A percentile compares a stretch with the other conserved stretches of the same genome.
phyloP scores from a whole-genome alignment of 2,329 filamentous ascomycete species.

The Aspergillus latus region DNA sequence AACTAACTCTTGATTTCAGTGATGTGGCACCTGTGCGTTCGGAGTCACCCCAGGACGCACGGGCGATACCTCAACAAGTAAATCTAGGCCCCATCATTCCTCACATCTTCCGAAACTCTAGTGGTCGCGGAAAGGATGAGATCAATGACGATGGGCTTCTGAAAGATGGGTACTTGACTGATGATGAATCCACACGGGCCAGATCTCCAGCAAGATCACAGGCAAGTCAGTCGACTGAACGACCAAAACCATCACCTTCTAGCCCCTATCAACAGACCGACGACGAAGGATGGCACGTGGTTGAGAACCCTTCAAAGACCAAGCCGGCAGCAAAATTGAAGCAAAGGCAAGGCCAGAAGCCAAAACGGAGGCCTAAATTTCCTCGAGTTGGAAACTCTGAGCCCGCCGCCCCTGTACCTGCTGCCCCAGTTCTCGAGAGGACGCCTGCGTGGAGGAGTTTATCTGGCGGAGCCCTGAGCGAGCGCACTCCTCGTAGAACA shows the following conservation, averaged over 20 bases:
- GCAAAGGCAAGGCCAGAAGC: constrained; percentile 3
- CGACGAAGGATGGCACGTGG: constrained; percentile 36
- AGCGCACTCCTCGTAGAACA: constrained; percentile 29
- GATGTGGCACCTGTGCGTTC: constrained; percentile 30
- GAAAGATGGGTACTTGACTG: constrained; percentile 26
- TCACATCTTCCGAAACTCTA: constrained; percentile 32
- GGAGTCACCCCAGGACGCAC: constrained; percentile 38
- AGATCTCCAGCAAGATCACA: constrained; percentile 33
- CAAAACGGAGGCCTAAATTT: constrained; percentile 19
- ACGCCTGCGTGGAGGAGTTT: constrained; percentile 33
- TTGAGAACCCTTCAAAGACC: constrained; percentile 24
- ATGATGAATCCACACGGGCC: constrained; percentile 30
- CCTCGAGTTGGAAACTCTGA: constrained; percentile 23
- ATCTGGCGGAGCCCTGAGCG: constrained; percentile 21
- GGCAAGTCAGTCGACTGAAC: constrained; percentile 32
- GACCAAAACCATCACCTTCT: constrained; percentile 23
- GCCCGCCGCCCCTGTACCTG: constrained; percentile 23
- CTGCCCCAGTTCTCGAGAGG: constrained; percentile 27
- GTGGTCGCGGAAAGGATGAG: constrained; percentile 31
- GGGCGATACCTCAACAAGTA: constrained; percentile 23
- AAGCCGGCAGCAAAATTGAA: constrained; percentile 2
- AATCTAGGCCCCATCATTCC: constrained; percentile 35
- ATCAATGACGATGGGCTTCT: constrained; percentile 34
- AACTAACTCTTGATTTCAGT: constrained; percentile 35
- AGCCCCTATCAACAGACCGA: constrained; percentile 25